Evolutionary conservation across 2,329 filamentous ascomycete genomes (phyloP).

Genomic region (Piedraia hortae): DNA sequence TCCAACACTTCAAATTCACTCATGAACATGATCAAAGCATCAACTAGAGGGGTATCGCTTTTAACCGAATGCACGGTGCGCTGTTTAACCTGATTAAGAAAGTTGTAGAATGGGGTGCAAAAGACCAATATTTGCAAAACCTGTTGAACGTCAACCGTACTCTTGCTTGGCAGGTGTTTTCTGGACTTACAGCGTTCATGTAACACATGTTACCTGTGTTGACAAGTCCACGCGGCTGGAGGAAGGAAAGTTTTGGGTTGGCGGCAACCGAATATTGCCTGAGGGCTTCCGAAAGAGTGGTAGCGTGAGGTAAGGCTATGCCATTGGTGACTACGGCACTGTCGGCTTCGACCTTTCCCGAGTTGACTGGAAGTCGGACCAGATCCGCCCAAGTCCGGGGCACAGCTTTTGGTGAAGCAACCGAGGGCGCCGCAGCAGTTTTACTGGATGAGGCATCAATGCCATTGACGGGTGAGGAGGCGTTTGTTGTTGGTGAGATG

Average conservation of each 20-base stretch:
- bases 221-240: constrained; percentile 77
- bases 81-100: constrained; percentile 64
- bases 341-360: no score
- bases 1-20: constrained; percentile 70
- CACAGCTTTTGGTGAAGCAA: no score
- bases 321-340: constrained; percentile 5
- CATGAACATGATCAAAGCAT: constrained; percentile 94
- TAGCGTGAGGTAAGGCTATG: constrained; percentile 15
- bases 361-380: no score
- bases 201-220: constrained; percentile 99
- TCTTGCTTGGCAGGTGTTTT: no score
- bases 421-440: no score
- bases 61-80: constrained; percentile 77
- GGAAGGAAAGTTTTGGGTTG: constrained; percentile 42
- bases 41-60: constrained; percentile 74
- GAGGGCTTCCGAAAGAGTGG: constrained; percentile 49
- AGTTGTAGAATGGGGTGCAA: constrained; percentile 81
- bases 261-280: constrained; percentile 40
- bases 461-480: no score
- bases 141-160: no score
- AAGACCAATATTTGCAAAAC: constrained; percentile 87
- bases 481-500: no score
- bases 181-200: constrained; percentile 79
- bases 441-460: no score
- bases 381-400: constrained; percentile 41